Conservation (phyloP, 768 basidiomycete species). For the Lactarius akahatsu region DNA sequence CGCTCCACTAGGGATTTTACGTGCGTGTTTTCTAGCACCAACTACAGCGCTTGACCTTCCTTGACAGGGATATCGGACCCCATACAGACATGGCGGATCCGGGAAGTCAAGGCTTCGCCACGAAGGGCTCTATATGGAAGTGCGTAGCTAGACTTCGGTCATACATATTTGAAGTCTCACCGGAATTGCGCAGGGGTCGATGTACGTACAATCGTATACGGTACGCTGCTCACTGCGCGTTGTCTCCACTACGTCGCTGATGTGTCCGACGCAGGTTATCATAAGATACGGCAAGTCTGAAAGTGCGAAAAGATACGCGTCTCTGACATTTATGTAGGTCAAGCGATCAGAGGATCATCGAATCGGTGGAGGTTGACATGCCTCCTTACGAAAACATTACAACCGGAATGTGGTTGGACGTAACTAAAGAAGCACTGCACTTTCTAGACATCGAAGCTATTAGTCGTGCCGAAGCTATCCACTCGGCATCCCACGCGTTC, state of each 20-base stretch:
- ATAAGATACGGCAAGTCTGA: constrained; percentile 62
- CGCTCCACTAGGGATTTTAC: constrained; percentile 65
- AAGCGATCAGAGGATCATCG: constrained; percentile 65
- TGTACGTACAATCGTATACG: constrained; percentile 70
- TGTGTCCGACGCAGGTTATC: constrained; percentile 56
- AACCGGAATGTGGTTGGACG: constrained; percentile 78
- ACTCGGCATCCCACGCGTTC: constrained; percentile 82
- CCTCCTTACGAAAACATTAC: constrained; percentile 74
- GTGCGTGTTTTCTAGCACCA: constrained; percentile 41
- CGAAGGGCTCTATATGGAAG: constrained; percentile 70
- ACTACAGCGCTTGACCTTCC: neutral
- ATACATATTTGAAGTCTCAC: constrained; percentile 7
- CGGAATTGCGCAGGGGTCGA: constrained; percentile 49
- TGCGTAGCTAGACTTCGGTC: constrained; percentile 38
- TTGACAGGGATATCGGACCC: constrained; percentile 62
- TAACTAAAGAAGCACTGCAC: constrained; percentile 53
- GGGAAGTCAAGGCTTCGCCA: constrained; percentile 56
- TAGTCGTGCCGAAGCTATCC: constrained; percentile 76
- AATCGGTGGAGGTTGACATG: constrained; percentile 74
- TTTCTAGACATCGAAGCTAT: constrained; percentile 56
- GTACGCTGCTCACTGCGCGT: constrained; percentile 40
- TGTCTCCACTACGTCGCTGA: constrained; percentile 9
- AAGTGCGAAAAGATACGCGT: neutral
- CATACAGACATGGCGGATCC: constrained; percentile 70
- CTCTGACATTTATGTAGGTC: neutral